Conservation (phyloP, 129 eudicot genomes). For the Apium graveolens region DNA sequence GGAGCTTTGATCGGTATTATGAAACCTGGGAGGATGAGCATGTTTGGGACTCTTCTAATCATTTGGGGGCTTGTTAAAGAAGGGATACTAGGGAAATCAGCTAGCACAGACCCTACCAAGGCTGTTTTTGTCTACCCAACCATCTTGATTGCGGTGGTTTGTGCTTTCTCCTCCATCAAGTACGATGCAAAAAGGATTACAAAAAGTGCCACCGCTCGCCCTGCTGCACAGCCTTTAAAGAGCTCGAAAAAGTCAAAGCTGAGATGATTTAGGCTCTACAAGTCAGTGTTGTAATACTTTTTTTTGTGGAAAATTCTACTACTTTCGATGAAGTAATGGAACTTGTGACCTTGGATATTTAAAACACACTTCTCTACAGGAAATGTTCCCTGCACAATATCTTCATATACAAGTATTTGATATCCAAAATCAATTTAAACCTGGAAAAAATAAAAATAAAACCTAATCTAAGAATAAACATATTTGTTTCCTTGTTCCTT, state of each 20-base stretch:
- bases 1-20: slow-evolving; percentile 69
- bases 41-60: slow-evolving; percentile 86
- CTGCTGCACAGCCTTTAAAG: slow-evolving; percentile 62
- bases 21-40: slow-evolving; percentile 95
- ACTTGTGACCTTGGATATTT: background rate
- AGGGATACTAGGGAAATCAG: slow-evolving; percentile 71
- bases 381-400: background rate
- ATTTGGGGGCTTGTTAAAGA: slow-evolving; percentile 95
- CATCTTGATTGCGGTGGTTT: slow-evolving; percentile 66
- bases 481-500: no score
- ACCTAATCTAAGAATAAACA: no score
- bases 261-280: slow-evolving; percentile 21
- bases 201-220: slow-evolving; percentile 38
- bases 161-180: slow-evolving; percentile 78
- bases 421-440: no score
- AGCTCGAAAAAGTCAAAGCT: slow-evolving; percentile 87
- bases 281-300: background rate
- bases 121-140: slow-evolving; percentile 86
- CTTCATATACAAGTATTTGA: no score
- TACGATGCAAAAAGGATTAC: slow-evolving; percentile 53
- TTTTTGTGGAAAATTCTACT: background rate
- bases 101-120: slow-evolving; percentile 49
- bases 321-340: background rate
- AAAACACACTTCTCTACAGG: background rate
- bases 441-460: no score